Evolutionary conservation across 2,329 filamentous ascomycete genomes (phyloP), one percentile per base, ranked within the genome.

Genomic region (Trichoderma sp.): DNA sequence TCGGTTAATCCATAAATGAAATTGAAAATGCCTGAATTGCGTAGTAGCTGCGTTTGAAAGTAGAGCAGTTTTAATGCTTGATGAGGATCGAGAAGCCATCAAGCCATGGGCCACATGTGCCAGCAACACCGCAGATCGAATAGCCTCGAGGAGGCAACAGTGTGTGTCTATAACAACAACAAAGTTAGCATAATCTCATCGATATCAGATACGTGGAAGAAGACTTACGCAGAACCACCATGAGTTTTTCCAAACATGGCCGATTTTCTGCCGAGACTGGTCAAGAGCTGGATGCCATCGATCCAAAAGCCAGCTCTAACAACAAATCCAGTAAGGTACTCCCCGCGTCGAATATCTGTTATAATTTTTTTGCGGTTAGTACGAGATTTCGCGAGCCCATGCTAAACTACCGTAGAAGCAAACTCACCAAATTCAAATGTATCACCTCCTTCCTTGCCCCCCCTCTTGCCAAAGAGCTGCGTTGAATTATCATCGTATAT

Each of bases 61-160:
- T 11, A 55, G 37, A 40, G 31, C 40, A 29, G 47, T 47, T 27
- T 76, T 70, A 81, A 74, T 77, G 75, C 64, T 78, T 81, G 67
- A 83, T 92, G 75, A 98, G 89, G 68, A 97, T 84, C 10, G 92
- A 91, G 78, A 97, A 93, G 4, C 92, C 92, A 78, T 97, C 93
- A 27, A 97, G 82, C 93, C 93, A 97, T 60, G 87, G 78, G 47
- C 86, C 93, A 76, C 89, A 92, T 63, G 92, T 92, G 68, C 96
- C 96, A 13, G 92, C 91, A 72, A 98, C 86, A 70, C 96, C 96
- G 71, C 92, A 94, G 76, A 98, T 91, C 73, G 86, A 92, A 81
- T 96, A 97, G 60, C 95, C 95, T 73, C 92, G 86, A 13, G 96
- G 96, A 63, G 95, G 93, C 74, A 98, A 92, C 71, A 99, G 85